Percentiles rank a stretch among this genome's conserved stretches.
phyloP scores from a whole-genome alignment of 2,329 filamentous ascomycete species.

The Colletotrichum trifolii region DNA sequence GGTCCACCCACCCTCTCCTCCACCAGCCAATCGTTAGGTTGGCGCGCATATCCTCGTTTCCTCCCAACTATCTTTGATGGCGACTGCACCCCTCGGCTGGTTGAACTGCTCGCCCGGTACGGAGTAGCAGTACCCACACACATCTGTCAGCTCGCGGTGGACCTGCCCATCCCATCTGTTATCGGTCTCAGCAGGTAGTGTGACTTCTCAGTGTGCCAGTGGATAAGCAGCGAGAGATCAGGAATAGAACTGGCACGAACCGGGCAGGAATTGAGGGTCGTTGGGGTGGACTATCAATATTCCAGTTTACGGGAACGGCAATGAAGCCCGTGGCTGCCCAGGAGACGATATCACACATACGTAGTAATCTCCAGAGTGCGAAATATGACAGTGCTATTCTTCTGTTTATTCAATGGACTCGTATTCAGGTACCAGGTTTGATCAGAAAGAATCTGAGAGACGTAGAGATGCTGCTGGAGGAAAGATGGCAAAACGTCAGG shows the following conservation, averaged over 20 bases:
- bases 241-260: neutral
- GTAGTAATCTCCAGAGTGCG: no score
- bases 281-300: neutral
- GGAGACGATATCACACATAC: no score
- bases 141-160: neutral
- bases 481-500: no score
- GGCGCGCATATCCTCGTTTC: constrained; percentile 9
- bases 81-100: no score
- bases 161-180: constrained; percentile 13
- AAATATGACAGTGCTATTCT: no score
- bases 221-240: constrained; percentile 16
- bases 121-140: neutral
- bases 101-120: no score
- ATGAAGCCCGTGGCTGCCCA: no score
- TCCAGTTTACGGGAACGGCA: neutral
- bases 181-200: constrained; percentile 10
- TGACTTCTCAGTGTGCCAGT: constrained; percentile 4
- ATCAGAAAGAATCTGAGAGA: no score
- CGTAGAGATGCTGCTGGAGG: no score
- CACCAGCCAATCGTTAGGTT: constrained; percentile 8
- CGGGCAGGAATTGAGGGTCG: neutral
- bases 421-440: no score
- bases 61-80: neutral
- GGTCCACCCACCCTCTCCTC: constrained; percentile 21
- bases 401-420: no score